These are phyloP conservation scores for Fraxinus nigra DNA, from an alignment of 305 asterid genomes.

Conservation along the genomic window DNA sequence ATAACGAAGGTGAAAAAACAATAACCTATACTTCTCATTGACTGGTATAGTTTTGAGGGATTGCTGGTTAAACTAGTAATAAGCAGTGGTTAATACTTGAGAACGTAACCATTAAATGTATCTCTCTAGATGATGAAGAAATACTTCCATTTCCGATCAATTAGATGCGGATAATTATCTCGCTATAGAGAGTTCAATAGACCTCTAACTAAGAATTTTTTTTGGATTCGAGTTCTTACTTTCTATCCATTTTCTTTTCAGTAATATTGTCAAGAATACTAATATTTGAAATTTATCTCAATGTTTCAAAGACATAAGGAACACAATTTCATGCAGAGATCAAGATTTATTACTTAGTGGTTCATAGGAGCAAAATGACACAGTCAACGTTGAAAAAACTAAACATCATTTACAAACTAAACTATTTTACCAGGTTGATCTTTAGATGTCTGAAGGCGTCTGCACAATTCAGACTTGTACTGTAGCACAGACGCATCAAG, in stretches of 20 bases:
- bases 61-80: background rate
- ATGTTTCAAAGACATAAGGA: background rate
- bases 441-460: slow-evolving; percentile 75
- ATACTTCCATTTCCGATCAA: background rate
- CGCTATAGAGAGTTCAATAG: background rate
- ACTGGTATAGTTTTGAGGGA: background rate
- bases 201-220: background rate
- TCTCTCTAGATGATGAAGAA: background rate
- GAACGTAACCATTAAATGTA: background rate
- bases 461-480: slow-evolving; percentile 80
- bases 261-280: background rate
- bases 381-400: background rate
- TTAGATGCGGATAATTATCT: background rate
- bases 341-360: background rate
- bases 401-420: slow-evolving; percentile 6
- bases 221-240: background rate
- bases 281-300: background rate
- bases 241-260: background rate
- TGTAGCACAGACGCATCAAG: slow-evolving; percentile 77
- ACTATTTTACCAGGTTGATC: slow-evolving; percentile 70
- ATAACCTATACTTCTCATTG: background rate
- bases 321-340: background rate
- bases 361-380: slow-evolving; percentile 9
- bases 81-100: background rate
- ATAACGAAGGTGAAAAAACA: background rate